Base-by-base conservation (phyloP, 352 stramenopile genomes). In the Phytophthora fragariaefolia region DNA sequence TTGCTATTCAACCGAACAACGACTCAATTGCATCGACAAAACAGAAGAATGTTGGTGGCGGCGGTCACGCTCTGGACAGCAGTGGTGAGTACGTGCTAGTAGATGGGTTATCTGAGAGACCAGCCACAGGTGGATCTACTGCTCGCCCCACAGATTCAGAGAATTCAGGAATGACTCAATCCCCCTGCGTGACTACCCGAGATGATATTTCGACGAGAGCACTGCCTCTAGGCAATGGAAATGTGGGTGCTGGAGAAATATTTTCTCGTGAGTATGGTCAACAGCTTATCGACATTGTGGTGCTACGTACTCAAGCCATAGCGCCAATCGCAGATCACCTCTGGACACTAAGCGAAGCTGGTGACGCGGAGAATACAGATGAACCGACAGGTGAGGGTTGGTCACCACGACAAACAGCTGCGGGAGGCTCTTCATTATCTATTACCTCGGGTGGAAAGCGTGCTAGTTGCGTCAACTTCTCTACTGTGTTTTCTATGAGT, bases 71-170 rank as follows among this genome's bases (percentile, higher is more conserved):
- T 1, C 36, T 91, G 15, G 83, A 91, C 26, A 87, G 74, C 51
- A 89, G 80, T 34, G 80, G 73, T 2, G 83, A 91, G 47, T 91
- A 91, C 53, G 83, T 91, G 9, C 65, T 91, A 2, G 79, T 91
- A 7, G 83, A 89, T 49, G 82, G 66, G 4, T 62, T 73, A 26
- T 46, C 58, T 8, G 81, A 87, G 34, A 78, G 77, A 57, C 38
- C 55, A 4, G n/a, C 22, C 2, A 10, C 43, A 2, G 48, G 46
- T 49, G 58, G 52, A 54, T 2, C 28, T 43, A 28, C 45, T 63
- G 36, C 7, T 51, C 46, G 42, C 43, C 50, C 32, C 17, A 27
- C 45, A 46, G n/a, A 47, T 34, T 26, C 52, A 69, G 63, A n/a
- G 43, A 27, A 43, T 32, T 8, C 57, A 24, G 4, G 2, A 12